Evolutionary conservation across 345 rosid genomes (phyloP), one percentile per base, ranked within the genome.

Genomic region (Sonneratia caseolaris): DNA sequence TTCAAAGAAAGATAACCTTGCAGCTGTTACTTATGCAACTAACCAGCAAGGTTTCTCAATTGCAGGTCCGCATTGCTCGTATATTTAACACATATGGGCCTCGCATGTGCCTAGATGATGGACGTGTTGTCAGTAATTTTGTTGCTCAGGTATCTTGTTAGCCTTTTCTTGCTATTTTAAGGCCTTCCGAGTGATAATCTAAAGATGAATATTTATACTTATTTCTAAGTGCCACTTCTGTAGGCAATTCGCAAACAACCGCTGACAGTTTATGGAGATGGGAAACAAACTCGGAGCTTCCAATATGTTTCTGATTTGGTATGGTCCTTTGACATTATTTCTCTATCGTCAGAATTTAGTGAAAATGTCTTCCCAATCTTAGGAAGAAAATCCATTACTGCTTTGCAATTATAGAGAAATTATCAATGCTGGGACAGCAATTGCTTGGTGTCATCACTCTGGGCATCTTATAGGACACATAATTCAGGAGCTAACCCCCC

Each of bases 61-160:
- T 67, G 68, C 87, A 95, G 99, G 99, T 95, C n/a, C 89, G 99
- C 49, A 95, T 95, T 85, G 97, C 98, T 76, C 97, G 99, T 71
- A 95, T 95, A 35, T 95, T 95, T 76, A 95, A 92, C 79, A 95
- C 99, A 3, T 95, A 95, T 76, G 99, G 99, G 70, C 99, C 99
- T 71, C 91, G 98, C 59, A 95, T 95, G 98, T 92, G 99, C 78
- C 85, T 95, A 55, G 99, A 95, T 76, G 99, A 95, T 80, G 99
- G 99, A n/a, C 99, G 98, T 70, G 99, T 95, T 77, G 99, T 95
- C 80, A 95, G 99, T 87, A 95, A 95, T 82, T 90, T 95, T 76
- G 97, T 95, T 74, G 97, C 99, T 49, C 99, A 95, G 97, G 99
- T 87, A 70, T 55, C 51, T 47, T 47, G 49, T 51, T 71, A 73